Conservation (phyloP, 495 filamentous ascomycete species). For the Trichoderma gamsii region DNA sequence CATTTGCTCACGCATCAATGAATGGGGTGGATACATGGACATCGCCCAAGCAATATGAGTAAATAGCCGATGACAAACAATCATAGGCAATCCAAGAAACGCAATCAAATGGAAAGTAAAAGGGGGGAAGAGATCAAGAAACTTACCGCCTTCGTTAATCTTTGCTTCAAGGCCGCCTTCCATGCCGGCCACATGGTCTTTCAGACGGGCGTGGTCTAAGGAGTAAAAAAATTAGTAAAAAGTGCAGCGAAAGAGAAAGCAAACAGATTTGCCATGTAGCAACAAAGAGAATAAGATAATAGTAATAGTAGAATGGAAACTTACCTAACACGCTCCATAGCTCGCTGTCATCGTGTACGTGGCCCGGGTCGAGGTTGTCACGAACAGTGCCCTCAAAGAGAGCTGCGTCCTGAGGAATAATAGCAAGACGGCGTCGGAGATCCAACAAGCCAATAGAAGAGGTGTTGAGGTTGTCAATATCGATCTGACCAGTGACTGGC, state of each 20-base stretch:
- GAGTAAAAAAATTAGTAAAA: conserved; percentile 24
- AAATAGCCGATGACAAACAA: conserved; percentile 7
- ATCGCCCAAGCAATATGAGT: too few species aligned
- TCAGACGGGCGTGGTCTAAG: conserved; percentile 84
- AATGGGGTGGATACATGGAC: too few species aligned
- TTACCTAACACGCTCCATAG: conserved; percentile 93
- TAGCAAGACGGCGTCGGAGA: conserved; percentile 82
- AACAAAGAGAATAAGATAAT: not conserved
- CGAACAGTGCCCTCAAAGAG: conserved; percentile 94
- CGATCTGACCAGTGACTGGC: conserved; percentile 69
- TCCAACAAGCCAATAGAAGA: conserved; percentile 86
- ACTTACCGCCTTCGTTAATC: conserved; percentile 89
- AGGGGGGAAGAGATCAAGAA: not conserved
- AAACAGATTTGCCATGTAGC: not conserved
- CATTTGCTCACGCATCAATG: too few species aligned
- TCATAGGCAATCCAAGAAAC: not conserved
- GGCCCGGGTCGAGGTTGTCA: conserved; percentile 92
- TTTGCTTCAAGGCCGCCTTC: conserved; percentile 81
- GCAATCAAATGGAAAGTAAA: too few species aligned
- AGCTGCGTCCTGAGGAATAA: conserved; percentile 97
- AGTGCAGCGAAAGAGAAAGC: not conserved
- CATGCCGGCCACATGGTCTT: conserved; percentile 86
- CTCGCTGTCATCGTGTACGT: conserved; percentile 95
- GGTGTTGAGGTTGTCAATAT: conserved; percentile 83
- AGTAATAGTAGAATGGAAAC: conserved; percentile 26